Base-by-base conservation (phyloP, 805 yeast species). In the Candida andamanensis region DNA sequence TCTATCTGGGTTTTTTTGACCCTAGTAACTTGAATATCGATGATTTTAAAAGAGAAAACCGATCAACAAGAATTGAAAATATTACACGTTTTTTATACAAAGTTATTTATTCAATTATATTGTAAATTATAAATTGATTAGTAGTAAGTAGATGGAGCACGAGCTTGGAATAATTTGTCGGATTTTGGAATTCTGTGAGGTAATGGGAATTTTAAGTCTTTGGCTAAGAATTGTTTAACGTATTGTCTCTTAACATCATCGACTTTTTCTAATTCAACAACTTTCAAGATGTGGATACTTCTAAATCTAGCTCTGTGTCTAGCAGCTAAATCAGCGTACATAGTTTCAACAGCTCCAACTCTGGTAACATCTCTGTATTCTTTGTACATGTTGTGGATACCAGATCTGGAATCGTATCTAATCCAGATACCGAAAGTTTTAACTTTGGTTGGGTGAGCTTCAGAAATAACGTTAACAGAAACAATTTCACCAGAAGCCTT, bases 301-400 rank as follows among this genome's bases (percentile, higher is more conserved):
- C 98, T 86, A 81, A 92, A 92, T 81, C 99, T 87, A 65, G 98
- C 92, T 83, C 98, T 87, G 95, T 92, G 99, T 79, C 98, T 89
- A 57, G 99, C 97, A 74, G 99, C 99, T 84, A 92, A 84, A 75
- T 92, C 99, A 72, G 84, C 89, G 92, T 92, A 92, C 82, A 92
- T 82, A 66, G 92, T 76, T 73, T 85, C 95, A 65, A 92, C 97
- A 56, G 97, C 98, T 70, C 85, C 95, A 49, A 87, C 95, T 79
- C 99, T 92, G 78, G 96, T 74, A 58, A 90, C 95, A 61, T 90
- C 98, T 76, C 98, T 87, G 92, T 86, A 85, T 79, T 92, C 99
- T 81, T 92, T 92, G 96, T 92, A 92, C 97, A 92, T 92, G 94
- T 92, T 92, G 95, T 92, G 98, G 63, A 95, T 89, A 78, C 99